Evolutionary conservation across 1,139 yeast genomes (phyloP).

Genomic region (Spencermartinsiella ligniputridi): DNA sequence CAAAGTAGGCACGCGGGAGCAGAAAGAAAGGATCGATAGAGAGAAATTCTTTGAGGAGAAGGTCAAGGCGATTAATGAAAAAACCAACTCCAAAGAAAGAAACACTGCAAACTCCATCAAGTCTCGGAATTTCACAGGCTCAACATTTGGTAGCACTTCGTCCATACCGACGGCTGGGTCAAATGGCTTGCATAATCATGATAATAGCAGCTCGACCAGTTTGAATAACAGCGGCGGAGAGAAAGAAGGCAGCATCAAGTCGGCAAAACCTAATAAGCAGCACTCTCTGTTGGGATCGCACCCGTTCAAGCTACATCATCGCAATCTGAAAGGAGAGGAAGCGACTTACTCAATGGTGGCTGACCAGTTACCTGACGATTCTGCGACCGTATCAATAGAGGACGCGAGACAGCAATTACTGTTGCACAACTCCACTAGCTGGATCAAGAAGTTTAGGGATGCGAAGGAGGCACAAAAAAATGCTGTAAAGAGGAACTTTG

Average conservation of each 20-base stretch:
- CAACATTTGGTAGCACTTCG: neutral
- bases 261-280: neutral
- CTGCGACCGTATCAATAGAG: constrained; percentile 27
- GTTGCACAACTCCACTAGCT: constrained; percentile 57
- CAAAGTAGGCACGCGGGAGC: constrained; percentile 73
- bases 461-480: constrained; percentile 28
- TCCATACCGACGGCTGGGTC: neutral
- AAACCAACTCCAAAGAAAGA: neutral
- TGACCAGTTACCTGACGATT: constrained; percentile 22
- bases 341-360: constrained; percentile 8
- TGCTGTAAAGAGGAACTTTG: constrained; percentile 51
- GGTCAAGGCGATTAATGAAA: constrained; percentile 21
- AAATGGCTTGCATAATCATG: neutral
- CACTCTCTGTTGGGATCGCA: constrained; percentile 1
- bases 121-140: constrained; percentile 2
- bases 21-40: constrained; percentile 58
- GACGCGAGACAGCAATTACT: constrained; percentile 33
- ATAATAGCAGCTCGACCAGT: neutral
- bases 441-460: constrained; percentile 49
- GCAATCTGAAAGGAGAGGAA: constrained; percentile 1
- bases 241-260: neutral
- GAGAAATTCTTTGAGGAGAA: constrained; percentile 48
- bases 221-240: neutral
- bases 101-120: neutral
- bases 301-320: neutral